Conservation (phyloP, 1,139 yeast genomes). For the Saccharomyces hybrid region DNA sequence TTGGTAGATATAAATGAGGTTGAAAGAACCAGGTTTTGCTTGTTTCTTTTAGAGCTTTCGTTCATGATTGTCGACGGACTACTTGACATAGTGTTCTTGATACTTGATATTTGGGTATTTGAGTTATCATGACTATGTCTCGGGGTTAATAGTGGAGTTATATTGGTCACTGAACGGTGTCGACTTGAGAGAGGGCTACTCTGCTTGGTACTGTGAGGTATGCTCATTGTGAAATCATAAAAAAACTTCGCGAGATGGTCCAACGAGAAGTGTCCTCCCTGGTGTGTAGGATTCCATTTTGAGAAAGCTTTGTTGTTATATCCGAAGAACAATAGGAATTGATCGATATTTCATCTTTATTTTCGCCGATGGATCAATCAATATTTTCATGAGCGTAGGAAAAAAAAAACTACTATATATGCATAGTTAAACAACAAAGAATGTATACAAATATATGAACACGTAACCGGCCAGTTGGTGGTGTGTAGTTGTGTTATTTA, state of each 20-base stretch:
- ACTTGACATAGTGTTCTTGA: conserved; percentile 1
- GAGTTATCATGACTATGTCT: neutral
- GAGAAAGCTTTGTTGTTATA: neutral
- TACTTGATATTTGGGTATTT: conserved; percentile 3
- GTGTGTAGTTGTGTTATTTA: neutral
- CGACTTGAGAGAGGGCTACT: neutral
- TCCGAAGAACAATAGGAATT: neutral
- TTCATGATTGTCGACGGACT: neutral
- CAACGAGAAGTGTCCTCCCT: neutral
- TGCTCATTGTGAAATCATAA: neutral
- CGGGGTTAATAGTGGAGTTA: neutral
- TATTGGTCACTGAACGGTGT: neutral
- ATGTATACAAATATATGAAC: neutral
- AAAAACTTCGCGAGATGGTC: neutral
- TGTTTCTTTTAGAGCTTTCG: conserved; percentile 11
- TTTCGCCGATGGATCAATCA: conserved; percentile 1
- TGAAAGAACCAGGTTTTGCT: conserved; percentile 27
- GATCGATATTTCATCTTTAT: neutral
- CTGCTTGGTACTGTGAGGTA: neutral
- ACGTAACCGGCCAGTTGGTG: neutral
- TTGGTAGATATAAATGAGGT: conserved; percentile 31
- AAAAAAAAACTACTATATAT: neutral
- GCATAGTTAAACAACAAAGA: neutral
- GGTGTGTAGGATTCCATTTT: neutral
- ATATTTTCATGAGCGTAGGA: neutral